A percentile compares a stretch with the other conserved stretches of the same genome.
Conservation (phyloP, 768 basidiomycete genomes). For the Rhodotorula graminis region DNA sequence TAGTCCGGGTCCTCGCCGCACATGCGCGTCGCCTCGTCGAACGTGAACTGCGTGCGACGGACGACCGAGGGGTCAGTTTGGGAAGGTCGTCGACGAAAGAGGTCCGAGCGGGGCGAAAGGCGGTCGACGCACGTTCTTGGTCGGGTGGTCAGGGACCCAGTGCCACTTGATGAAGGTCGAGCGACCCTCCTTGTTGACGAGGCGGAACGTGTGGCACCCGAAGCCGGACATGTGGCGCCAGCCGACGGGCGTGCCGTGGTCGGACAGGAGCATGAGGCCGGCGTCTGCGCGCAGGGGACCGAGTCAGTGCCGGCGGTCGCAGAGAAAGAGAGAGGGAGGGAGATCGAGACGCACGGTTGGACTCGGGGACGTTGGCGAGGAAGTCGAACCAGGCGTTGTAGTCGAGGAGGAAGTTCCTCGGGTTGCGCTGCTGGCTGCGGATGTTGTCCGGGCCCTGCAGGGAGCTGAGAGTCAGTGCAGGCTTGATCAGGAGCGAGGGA, state of each 20-base stretch:
- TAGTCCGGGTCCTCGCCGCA: constrained; percentile 45
- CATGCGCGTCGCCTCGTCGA: constrained; percentile 41
- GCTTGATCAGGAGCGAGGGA: too few relatives aligned
- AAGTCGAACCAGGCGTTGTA: constrained; percentile 47
- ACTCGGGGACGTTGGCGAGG: constrained; percentile 41
- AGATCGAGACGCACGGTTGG: neutral
- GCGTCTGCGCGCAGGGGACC: constrained; percentile 26
- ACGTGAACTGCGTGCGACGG: constrained; percentile 28
- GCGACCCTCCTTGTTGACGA: constrained; percentile 42
- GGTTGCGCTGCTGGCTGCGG: constrained; percentile 45
- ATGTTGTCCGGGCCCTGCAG: constrained; percentile 44
- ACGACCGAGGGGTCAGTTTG: neutral
- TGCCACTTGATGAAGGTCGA: constrained; percentile 44
- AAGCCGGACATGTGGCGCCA: constrained; percentile 40
- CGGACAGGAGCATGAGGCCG: constrained; percentile 45
- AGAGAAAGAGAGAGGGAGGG: too few relatives aligned
- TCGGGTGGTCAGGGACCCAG: constrained; percentile 40
- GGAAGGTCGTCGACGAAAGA: too few relatives aligned
- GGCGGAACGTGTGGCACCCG: constrained; percentile 43
- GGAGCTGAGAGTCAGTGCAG: too few relatives aligned
- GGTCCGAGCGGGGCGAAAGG: too few relatives aligned
- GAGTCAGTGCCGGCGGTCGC: too few relatives aligned
- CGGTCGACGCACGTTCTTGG: constrained; percentile 4
- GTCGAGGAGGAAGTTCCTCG: constrained; percentile 44
- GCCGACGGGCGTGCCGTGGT: constrained; percentile 45